Conservation (phyloP, 768 basidiomycete species). For the Lepiota brunneoincarnata region DNA sequence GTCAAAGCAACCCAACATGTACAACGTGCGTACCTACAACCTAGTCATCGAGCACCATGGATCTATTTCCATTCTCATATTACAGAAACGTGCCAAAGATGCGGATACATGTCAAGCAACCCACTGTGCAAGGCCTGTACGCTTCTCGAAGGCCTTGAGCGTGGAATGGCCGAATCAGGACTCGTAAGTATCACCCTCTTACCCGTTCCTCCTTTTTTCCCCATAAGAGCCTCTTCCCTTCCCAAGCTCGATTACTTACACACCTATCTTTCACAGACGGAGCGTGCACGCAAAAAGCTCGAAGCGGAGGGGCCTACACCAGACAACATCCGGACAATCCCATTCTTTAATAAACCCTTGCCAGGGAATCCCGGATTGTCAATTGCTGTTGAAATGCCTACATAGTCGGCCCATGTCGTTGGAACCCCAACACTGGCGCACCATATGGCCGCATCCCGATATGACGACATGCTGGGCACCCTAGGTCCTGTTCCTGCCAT, state of each 20-base stretch:
- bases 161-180: constrained; percentile 66
- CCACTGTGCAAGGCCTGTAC: constrained; percentile 96
- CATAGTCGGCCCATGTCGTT: constrained; percentile 18
- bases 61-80: constrained; percentile 5
- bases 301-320: constrained; percentile 58
- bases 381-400: constrained; percentile 38
- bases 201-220: constrained; percentile 6
- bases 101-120: constrained; percentile 96
- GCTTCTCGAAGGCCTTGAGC: constrained; percentile 85
- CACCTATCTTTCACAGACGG: constrained; percentile 42
- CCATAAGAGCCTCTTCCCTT: constrained; percentile 5
- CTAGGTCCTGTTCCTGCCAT: neutral
- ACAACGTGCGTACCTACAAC: constrained; percentile 60
- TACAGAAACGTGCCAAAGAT: constrained; percentile 85
- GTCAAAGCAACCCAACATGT: constrained; percentile 81
- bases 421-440: neutral
- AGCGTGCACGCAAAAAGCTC: constrained; percentile 62
- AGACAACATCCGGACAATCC: constrained; percentile 74
- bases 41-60: constrained; percentile 1
- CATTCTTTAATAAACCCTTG: constrained; percentile 52
- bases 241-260: constrained; percentile 12
- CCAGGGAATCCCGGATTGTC: constrained; percentile 33
- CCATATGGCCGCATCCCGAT: neutral
- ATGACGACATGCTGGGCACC: neutral
- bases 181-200: constrained; percentile 42